A percentile compares a stretch with the other conserved stretches of the same genome.
Evolutionary conservation across 2,329 filamentous ascomycete species (phyloP).

Genomic region (Sporothrix pallida): DNA sequence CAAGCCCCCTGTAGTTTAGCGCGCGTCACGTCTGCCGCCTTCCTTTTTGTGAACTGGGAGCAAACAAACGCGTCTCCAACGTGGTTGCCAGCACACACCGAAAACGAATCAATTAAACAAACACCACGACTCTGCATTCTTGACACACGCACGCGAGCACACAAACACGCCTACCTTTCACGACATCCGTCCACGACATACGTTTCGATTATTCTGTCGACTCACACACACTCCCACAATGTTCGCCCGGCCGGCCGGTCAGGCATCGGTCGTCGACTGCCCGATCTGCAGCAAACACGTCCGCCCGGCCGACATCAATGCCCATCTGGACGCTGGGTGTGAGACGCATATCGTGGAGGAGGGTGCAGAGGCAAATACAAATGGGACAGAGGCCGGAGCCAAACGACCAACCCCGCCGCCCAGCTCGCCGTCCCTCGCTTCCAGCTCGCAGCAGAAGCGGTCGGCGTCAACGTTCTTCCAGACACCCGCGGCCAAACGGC

Average conservation of each 20-base stretch:
- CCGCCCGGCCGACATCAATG: constrained; percentile 78
- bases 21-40: background rate
- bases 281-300: constrained; percentile 81
- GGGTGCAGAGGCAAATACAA: constrained; percentile 27
- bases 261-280: constrained; percentile 65
- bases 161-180: background rate
- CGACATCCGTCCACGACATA: background rate
- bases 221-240: constrained; percentile 22
- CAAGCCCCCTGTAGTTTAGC: constrained; percentile 26
- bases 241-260: constrained; percentile 18
- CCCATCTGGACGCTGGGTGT: constrained; percentile 87
- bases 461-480: constrained; percentile 65
- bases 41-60: background rate
- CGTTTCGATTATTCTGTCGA: no score
- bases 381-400: constrained; percentile 34
- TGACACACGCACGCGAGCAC: background rate
- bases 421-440: constrained; percentile 45
- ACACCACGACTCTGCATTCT: background rate
- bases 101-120: background rate
- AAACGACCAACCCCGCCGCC: constrained; percentile 44
- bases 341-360: constrained; percentile 66
- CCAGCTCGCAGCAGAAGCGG: constrained; percentile 56
- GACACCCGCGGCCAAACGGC: constrained; percentile 64
- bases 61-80: constrained; percentile 27
- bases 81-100: background rate